Base-by-base conservation (phyloP, 345 rosid species). In the Euphorbia pulcherrima region DNA sequence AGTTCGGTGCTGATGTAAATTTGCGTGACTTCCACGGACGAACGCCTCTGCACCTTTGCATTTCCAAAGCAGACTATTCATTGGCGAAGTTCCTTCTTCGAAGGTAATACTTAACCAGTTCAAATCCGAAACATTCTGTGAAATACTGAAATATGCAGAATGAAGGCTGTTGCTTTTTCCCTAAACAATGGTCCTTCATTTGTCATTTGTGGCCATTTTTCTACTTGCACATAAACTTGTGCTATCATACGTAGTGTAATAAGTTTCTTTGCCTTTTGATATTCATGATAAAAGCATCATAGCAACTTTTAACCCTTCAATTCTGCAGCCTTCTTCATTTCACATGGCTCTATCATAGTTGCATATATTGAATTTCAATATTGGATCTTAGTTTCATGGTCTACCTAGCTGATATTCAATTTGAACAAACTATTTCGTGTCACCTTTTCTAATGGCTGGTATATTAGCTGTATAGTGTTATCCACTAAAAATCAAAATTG, bases 41-140 rank as follows among this genome's bases (percentile, higher is more conserved):
- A 74, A 88, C 95, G 68, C 95, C 98, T 63, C 79, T 90, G 83
- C 98, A 90, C 80, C 86, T 75, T 72, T 89, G 96, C 69, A 74
- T 92, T 35, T 73, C 87, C 55, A 65, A 74, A 61, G 79, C 88
- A 69, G 78, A 86, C 78, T 82, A 88, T 73, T 10, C 72, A 64
- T 77, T 86, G 40, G 95, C 98, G 4, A 92, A 90, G 78, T 72
- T 86, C 78, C 82, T 92, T 53, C 83, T 92, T 59, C 80, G 87
- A 78, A 88, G 95, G 96, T 92, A 84, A 54, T 29, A 23, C 40
- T 41, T 57, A 33, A 5, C 1, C 2, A 3, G 2, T 41, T 55
- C 8, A 41, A 48, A 20, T 29, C 24, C 39, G 20, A 44, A 44
- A 12, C 50, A 44, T 44, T 56, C 48, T 14, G 5, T 23, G 24